phyloP scores from a whole-genome alignment of 352 stramenopile genomes.

The Globisporangium acanthophoron region DNA sequence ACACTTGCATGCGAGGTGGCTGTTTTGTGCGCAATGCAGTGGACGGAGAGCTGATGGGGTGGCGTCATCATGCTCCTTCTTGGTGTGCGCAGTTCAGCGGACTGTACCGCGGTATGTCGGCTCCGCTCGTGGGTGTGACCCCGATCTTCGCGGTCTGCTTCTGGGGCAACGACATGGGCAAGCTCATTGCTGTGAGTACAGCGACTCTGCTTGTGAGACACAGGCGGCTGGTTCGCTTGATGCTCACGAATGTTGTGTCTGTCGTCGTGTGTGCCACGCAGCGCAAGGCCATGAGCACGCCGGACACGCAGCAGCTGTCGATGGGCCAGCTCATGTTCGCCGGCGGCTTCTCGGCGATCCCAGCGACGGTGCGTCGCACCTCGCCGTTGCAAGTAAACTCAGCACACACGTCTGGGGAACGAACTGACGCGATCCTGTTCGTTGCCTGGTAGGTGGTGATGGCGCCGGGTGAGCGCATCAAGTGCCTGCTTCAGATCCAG shows the following conservation, averaged over 20 bases:
- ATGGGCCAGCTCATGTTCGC: conserved; percentile 88
- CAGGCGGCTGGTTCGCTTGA: neutral
- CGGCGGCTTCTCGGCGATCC: conserved; percentile 87
- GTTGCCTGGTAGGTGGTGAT: conserved; percentile 64
- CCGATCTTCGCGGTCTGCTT: conserved; percentile 97
- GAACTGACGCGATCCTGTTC: neutral
- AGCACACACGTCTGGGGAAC: neutral
- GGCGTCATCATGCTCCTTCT: neutral
- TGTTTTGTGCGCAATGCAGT: neutral
- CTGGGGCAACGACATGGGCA: conserved; percentile 97
- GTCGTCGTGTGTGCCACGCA: conserved; percentile 10
- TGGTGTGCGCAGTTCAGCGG: conserved; percentile 43
- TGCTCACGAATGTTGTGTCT: neutral
- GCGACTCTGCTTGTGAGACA: neutral
- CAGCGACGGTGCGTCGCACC: conserved; percentile 36
- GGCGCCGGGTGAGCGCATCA: conserved; percentile 95
- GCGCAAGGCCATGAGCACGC: conserved; percentile 59
- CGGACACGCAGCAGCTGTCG: conserved; percentile 51
- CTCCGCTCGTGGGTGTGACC: conserved; percentile 91
- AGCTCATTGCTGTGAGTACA: conserved; percentile 80
- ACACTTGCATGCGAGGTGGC: neutral
- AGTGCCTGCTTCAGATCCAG: conserved; percentile 94
- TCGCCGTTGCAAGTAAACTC: neutral
- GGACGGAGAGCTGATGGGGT: neutral
- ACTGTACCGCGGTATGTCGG: conserved; percentile 94